Conservation (phyloP, 768 basidiomycete species). For the Naematelia aurantialba region DNA sequence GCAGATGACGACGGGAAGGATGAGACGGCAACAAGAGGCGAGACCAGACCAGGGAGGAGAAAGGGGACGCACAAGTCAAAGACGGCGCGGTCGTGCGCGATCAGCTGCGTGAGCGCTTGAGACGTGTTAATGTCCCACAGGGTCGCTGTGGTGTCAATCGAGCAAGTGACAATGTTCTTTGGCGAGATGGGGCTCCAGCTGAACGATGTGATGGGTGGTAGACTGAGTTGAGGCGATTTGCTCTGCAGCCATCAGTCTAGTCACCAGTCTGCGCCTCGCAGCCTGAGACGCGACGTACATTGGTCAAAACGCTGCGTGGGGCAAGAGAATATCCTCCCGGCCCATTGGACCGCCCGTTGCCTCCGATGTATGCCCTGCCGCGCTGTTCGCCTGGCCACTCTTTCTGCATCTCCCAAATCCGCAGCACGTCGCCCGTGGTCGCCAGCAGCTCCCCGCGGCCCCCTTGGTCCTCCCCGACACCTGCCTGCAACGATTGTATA, state of each 20-base stretch:
- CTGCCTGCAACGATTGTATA: slow-evolving; percentile 56
- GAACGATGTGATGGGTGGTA: slow-evolving; percentile 91
- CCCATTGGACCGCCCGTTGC: slow-evolving; percentile 30
- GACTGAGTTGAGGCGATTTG: slow-evolving; percentile 78
- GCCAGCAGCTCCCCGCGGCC: slow-evolving; percentile 73
- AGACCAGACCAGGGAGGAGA: too few species aligned
- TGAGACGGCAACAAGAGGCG: neutral
- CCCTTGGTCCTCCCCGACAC: slow-evolving; percentile 16
- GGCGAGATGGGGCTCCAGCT: slow-evolving; percentile 96
- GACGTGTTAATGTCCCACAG: slow-evolving; percentile 97
- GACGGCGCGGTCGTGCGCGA: slow-evolving; percentile 77
- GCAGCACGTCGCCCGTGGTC: slow-evolving; percentile 86
- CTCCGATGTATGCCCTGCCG: slow-evolving; percentile 31
- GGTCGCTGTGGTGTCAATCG: slow-evolving; percentile 97
- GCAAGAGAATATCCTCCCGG: slow-evolving; percentile 21
- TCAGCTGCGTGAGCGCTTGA: slow-evolving; percentile 91
- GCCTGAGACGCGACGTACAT: slow-evolving; percentile 23
- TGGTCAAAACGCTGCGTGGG: slow-evolving; percentile 42
- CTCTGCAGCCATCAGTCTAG: slow-evolving; percentile 57
- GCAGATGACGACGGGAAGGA: neutral
- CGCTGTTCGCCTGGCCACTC: slow-evolving; percentile 58
- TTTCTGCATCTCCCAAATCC: slow-evolving; percentile 82
- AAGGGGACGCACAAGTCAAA: slow-evolving; percentile 33
- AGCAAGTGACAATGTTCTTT: slow-evolving; percentile 88
- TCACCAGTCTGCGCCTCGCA: neutral